Evolutionary conservation across 345 rosid species (phyloP), one percentile per base, ranked within the genome.

Genomic region (Rhodamnia rubescens): DNA sequence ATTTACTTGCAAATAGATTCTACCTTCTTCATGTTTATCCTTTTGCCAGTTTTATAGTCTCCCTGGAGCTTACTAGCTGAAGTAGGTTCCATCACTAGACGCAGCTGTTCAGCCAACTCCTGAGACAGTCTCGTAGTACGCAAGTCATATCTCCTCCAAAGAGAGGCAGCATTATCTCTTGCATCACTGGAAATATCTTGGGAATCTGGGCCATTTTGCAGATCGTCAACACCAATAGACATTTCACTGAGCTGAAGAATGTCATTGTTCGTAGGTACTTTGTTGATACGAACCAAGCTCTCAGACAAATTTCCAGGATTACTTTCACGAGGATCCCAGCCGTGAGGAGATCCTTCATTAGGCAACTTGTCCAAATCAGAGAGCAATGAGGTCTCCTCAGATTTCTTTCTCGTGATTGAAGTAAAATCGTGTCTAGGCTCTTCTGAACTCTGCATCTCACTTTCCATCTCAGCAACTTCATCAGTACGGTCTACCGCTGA

Each of bases 11-110:
- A 69, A 8, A 69, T 36, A 10, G 36, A 26, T 32, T 26, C 74
- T 87, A 94, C 98, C 96, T 93, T 97, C 89, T 95, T 96, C 99
- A 97, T 97, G 93, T 97, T 97, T 87, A 97, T 95, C 86, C 99
- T 88, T 89, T 97, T 96, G 64, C 99, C 99, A 55, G 98, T 96
- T 91, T 93, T 95, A 84, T 96, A 97, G 86, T 97, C 99, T 27
- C 99, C 99, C 89, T 92, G 96, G 78, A 97, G 99, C 87, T 96
- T 97, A 91, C 98, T 96, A 21, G 98, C 99, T 58, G 94, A 87
- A 22, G 97, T 96, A 58, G 99, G 98, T 90, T 94, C 99, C 96
- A 97, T 83, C 86, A 97, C 93, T 82, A 97, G 98, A 32, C 99
- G 98, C 87, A 97, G 88, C 81, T 94, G 99, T 89, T 97, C 99